Base-by-base conservation (phyloP, 2,329 filamentous ascomycete species). In the Cytospora mali region DNA sequence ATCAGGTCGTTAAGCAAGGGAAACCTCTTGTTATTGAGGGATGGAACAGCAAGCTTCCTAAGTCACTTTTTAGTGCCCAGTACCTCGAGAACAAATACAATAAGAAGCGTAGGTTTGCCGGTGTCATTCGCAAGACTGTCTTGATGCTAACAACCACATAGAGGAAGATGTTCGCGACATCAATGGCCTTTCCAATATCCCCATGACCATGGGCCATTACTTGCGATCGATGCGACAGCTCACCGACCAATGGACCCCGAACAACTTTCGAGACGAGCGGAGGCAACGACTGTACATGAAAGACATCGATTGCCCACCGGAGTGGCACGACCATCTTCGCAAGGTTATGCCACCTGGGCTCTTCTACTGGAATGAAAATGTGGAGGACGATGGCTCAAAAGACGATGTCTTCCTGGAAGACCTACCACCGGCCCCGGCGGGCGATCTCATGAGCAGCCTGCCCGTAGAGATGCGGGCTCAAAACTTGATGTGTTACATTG, bases 401-500 rank as follows among this genome's bases (percentile, higher is more conserved):
- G 72, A 76, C 28, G 70, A 75, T 21, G 73, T 75, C 3, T 81
- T 82, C 39, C 78, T 81, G 55, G 77, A 79, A 54, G 80, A 74
- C 39, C 75, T 81, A 48, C 83, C 83, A 50, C 83, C 88, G 55
- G 90, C 89, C 2, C 85, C 88, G 52, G 89, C 93, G 2, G 94
- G 94, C 7, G 95, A 99, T 72, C 77, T 99, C 35, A 99, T 99
- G 95, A 96, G 93, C 73, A 93, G 90, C 69, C 82, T 99, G 5
- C 92, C 93, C 0, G 79, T 83, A 50, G 86, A 89, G 49, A 97
- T 97, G 92, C 89, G 93, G 55, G 95, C 95, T 0, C 88, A 97
- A 72, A 99, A 99, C 67, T 81, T 99, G 69, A 97, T 97, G 95
- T 98, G 94, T 74, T 99, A 99, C 71, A 89, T 98, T 69, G 95